Evolutionary conservation across 2,329 filamentous ascomycete species (phyloP).

Genomic region (Phyllosticta paracitricarpa): DNA sequence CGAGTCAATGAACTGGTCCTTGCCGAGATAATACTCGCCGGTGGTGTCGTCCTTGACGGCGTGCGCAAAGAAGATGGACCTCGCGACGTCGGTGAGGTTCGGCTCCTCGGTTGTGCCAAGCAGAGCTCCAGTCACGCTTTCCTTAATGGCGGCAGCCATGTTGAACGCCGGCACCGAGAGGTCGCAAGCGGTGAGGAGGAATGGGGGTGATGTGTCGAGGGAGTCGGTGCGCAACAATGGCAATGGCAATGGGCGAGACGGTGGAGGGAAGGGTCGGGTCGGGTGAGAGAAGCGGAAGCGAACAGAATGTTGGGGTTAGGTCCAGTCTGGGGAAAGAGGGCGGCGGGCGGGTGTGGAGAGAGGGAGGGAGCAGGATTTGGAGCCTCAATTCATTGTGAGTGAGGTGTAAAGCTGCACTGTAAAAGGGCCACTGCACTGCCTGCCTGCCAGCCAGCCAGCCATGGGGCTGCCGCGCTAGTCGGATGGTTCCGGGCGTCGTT

Average conservation of each 20-base stretch:
- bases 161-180: neutral
- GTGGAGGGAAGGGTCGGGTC: neutral
- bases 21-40: conserved; percentile 70
- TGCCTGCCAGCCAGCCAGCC: too few species aligned
- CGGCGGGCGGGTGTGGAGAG: neutral
- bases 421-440: too few species aligned
- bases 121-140: conserved; percentile 51
- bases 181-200: neutral
- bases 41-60: conserved; percentile 64
- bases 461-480: neutral
- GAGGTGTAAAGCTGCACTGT: neutral
- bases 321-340: too few species aligned
- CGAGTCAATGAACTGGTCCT: conserved; percentile 82
- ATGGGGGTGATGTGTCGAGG: neutral
- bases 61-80: conserved; percentile 64
- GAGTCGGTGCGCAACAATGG: neutral
- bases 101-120: conserved; percentile 51
- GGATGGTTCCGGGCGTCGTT: neutral
- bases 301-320: neutral
- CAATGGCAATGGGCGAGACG: neutral
- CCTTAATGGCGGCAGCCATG: conserved; percentile 51
- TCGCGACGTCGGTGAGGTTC: conserved; percentile 64
- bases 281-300: too few species aligned
- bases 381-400: neutral
- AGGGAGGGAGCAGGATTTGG: neutral